Evolutionary conservation across 2,329 filamentous ascomycete species (phyloP).

Genomic region (Xylariaceae sp.): DNA sequence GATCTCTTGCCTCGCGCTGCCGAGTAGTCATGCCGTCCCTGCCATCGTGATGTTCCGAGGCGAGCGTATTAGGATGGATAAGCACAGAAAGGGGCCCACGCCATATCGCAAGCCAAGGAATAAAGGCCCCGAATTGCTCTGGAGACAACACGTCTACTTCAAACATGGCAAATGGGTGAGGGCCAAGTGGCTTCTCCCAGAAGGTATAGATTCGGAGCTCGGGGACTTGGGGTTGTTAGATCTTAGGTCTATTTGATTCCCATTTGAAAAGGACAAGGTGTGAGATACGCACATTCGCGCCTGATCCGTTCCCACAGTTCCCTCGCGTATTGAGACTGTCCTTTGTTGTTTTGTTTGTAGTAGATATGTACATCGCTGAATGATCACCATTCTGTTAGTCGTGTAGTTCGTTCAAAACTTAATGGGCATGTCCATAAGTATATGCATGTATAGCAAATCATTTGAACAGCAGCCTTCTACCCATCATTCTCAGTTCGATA

Average conservation of each 20-base stretch:
- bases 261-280: background rate
- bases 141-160: constrained; percentile 88
- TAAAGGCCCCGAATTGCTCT: constrained; percentile 82
- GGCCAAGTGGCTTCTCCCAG: constrained; percentile 75
- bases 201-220: constrained; percentile 79
- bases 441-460: no score
- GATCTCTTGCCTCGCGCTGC: constrained; percentile 49
- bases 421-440: no score
- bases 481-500: no score
- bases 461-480: no score
- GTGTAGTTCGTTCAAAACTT: background rate
- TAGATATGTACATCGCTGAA: constrained; percentile 79
- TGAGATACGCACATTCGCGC: constrained; percentile 62
- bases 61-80: constrained; percentile 74
- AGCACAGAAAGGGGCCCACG: constrained; percentile 76
- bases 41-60: constrained; percentile 14
- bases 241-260: background rate
- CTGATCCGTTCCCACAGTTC: constrained; percentile 77
- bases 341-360: constrained; percentile 63
- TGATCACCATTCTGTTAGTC: background rate
- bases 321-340: constrained; percentile 64
- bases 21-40: constrained; percentile 24
- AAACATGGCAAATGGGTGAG: constrained; percentile 85
- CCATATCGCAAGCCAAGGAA: constrained; percentile 81
- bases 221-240: constrained; percentile 56